A percentile compares a stretch with the other conserved stretches of the same genome.
Evolutionary conservation across 305 asterid species (phyloP).

Genomic region (Plantago rigida): DNA sequence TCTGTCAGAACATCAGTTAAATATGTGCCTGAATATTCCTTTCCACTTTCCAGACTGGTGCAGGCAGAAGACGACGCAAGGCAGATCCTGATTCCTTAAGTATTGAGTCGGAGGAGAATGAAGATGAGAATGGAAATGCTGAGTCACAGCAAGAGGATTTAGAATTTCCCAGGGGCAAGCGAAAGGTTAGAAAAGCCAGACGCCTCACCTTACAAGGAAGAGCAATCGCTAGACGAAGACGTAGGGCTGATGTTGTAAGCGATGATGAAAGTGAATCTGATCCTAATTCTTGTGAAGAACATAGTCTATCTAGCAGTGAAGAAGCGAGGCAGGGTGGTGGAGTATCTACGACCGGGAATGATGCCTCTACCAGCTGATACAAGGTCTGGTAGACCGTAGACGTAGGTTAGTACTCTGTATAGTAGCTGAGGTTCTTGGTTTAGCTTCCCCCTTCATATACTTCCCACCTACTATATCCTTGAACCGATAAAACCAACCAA

Average conservation of each 20-base stretch:
- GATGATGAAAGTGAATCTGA: slow-evolving; percentile 64
- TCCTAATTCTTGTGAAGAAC: slow-evolving; percentile 54
- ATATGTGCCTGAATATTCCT: slow-evolving; percentile 16
- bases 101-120: slow-evolving; percentile 59
- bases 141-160: slow-evolving; percentile 72
- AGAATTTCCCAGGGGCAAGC: slow-evolving; percentile 78
- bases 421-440: no score
- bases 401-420: no score
- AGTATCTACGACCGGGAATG: slow-evolving; percentile 44
- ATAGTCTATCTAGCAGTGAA: slow-evolving; percentile 44
- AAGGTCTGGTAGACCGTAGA: slow-evolving; percentile 29
- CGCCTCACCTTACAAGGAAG: slow-evolving; percentile 61
- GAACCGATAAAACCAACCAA: no score
- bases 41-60: slow-evolving; percentile 45
- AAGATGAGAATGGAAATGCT: slow-evolving; percentile 41
- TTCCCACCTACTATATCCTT: no score
- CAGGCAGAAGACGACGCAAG: slow-evolving; percentile 70
- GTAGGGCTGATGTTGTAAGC: slow-evolving; percentile 54
- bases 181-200: slow-evolving; percentile 73
- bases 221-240: slow-evolving; percentile 52
- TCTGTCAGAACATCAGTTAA: slow-evolving; percentile 4
- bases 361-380: slow-evolving; percentile 61
- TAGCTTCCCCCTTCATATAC: no score
- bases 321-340: slow-evolving; percentile 60
- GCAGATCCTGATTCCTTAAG: slow-evolving; percentile 46